Evolutionary conservation across 2,329 filamentous ascomycete genomes (phyloP).

Genomic region (Lasiodiplodia citricola): DNA sequence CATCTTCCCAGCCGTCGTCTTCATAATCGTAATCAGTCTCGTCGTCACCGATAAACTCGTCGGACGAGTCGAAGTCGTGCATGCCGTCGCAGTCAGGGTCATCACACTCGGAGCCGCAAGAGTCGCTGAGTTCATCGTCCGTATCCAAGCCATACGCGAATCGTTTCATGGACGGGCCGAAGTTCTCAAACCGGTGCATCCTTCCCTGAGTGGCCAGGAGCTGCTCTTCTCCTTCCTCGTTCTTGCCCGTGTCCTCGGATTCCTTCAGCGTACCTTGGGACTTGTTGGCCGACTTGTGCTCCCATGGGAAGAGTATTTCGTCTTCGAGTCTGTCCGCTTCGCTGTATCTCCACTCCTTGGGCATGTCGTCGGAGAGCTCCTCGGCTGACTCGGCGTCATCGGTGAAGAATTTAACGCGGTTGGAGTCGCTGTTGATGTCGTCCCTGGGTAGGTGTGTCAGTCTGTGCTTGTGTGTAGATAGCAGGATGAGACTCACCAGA

Average conservation of each 20-base stretch:
- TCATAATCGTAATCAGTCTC: conserved; percentile 19
- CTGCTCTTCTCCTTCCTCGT: not conserved
- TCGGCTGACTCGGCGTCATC: conserved; percentile 5
- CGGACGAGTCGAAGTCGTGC: conserved; percentile 1
- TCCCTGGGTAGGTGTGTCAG: conserved; percentile 30
- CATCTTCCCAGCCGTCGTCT: not conserved
- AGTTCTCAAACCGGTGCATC: conserved; percentile 29
- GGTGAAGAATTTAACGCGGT: conserved; percentile 25
- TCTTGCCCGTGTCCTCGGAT: not conserved
- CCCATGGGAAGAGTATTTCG: conserved; percentile 48
- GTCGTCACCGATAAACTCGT: conserved; percentile 27
- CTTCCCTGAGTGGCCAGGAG: conserved; percentile 8
- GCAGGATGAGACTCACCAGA: too few species aligned
- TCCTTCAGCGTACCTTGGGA: not conserved
- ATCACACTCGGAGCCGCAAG: not conserved
- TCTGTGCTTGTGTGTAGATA: too few species aligned
- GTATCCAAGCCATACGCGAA: conserved; percentile 33
- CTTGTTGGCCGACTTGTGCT: conserved; percentile 27
- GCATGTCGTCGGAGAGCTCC: conserved; percentile 33
- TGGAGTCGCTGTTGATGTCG: conserved; percentile 34
- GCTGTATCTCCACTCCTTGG: conserved; percentile 39
- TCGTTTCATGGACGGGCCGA: conserved; percentile 28
- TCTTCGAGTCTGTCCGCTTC: conserved; percentile 51
- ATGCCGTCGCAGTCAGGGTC: not conserved
- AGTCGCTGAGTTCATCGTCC: conserved; percentile 37